Evolutionary conservation across 495 filamentous ascomycete genomes (phyloP).

Genomic region (Podospora appendiculata): DNA sequence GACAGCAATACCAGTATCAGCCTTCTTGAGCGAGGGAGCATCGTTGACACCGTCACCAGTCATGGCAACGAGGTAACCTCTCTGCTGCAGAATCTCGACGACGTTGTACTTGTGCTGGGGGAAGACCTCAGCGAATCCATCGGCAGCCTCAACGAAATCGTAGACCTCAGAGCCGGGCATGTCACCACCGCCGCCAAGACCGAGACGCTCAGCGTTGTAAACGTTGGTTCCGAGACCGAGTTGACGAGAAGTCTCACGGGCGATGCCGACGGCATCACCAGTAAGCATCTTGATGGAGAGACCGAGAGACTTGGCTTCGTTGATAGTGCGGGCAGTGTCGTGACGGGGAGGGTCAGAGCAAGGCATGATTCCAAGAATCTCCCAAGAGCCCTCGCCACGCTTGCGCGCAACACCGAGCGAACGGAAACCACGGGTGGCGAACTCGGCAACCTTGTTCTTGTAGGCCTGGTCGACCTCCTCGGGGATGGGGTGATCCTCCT

Average conservation of each 20-base stretch:
- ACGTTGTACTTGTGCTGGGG: conserved; percentile 98
- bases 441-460: conserved; percentile 84
- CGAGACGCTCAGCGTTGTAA: conserved; percentile 84
- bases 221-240: conserved; percentile 89
- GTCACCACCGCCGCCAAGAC: conserved; percentile 74
- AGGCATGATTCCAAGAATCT: conserved; percentile 91
- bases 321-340: conserved; percentile 84
- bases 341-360: conserved; percentile 87
- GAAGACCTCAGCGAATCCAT: conserved; percentile 95
- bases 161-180: conserved; percentile 90
- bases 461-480: conserved; percentile 69
- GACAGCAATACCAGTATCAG: conserved; percentile 89
- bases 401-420: conserved; percentile 88
- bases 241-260: conserved; percentile 81
- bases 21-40: conserved; percentile 92
- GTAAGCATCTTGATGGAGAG: conserved; percentile 95
- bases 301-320: conserved; percentile 80
- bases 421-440: conserved; percentile 85
- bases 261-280: conserved; percentile 90
- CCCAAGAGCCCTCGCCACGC: conserved; percentile 67
- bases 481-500: conserved; percentile 69
- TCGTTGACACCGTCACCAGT: conserved; percentile 98
- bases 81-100: conserved; percentile 92
- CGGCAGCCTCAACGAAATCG: conserved; percentile 90
- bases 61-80: conserved; percentile 95